Conservation (phyloP, 2,329 filamentous ascomycete species). For the Colletotrichum somersetense region DNA sequence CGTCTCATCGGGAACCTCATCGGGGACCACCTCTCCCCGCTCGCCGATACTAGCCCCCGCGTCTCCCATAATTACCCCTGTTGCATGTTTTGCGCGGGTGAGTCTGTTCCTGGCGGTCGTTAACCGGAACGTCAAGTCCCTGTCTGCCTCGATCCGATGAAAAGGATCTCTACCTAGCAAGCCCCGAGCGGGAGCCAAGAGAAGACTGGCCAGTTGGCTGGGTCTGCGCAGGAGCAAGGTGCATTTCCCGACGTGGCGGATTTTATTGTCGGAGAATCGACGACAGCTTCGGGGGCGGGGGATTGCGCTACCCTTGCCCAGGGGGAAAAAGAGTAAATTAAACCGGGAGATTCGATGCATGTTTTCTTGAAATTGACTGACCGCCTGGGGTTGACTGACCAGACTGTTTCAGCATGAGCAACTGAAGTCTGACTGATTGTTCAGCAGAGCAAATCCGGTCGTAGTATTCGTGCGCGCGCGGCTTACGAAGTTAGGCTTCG, state of each 20-base stretch:
- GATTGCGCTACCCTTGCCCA: neutral
- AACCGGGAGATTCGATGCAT: neutral
- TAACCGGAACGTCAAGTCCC: neutral
- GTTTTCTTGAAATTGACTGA: constrained; percentile 1
- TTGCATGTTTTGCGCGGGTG: neutral
- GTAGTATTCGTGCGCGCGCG: constrained; percentile 15
- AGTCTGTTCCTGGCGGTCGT: neutral
- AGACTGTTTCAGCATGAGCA: neutral
- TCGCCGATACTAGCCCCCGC: constrained; percentile 5
- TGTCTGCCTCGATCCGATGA: neutral
- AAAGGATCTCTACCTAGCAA: constrained; percentile 11
- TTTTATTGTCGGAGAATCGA: constrained; percentile 14
- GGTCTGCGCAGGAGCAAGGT: constrained; percentile 14
- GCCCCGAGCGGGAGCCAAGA: neutral
- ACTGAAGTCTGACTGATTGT: neutral
- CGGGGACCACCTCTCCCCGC: neutral
- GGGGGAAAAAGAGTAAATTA: neutral
- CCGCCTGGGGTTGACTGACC: neutral
- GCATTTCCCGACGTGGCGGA: constrained; percentile 18
- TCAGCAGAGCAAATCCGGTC: constrained; percentile 1
- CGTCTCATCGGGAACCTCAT: constrained; percentile 8
- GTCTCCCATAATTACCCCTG: neutral
- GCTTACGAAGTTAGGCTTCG: constrained; percentile 11
- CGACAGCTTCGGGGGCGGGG: neutral
- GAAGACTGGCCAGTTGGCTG: neutral